Base-by-base conservation (phyloP, 805 yeast species). In the Spathaspora gorwiae region DNA sequence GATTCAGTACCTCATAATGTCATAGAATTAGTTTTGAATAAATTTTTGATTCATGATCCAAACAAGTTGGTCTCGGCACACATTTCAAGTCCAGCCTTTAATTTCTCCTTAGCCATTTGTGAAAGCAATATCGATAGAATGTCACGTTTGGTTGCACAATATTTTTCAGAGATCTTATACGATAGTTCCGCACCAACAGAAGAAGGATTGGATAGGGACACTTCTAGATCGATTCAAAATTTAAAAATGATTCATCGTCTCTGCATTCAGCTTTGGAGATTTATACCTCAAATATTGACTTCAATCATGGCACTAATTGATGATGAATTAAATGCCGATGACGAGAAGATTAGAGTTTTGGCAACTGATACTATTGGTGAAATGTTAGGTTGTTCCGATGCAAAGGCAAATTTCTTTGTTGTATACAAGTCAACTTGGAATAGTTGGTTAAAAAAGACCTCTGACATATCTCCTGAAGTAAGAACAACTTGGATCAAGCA, bases 281-380 rank as follows among this genome's bases (percentile, higher is more conserved):
- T 78, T 42, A 82, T 81, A 0, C 97, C 97, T 0, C 94, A 85
- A 39, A 65, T 87, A 15, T 68, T 87, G 9, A 73, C 78, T 3
- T 79, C 94, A 1, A 84, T 86, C 0, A 79, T 87, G 73, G 94
- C 95, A 0, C 75, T 87, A 42, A 68, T 90, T 4, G 87, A 87
- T 52, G 89, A 87, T 54, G 95, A 90, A 52, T 65, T 90, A 36
- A 80, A 80, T 47, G 88, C 95, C 0, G 87, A 84, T 36, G 78
- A 81, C 51, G 80, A 78, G 29, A 61, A 70, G 12, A 70, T 86
- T 14, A 74, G 97, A 50, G 58, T 73, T 0, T 62, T 84, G 43
- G 90, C 96, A 0, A 85, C 95, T 0, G 78, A 78, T 37, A 78
- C 94, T 0, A 75, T 90, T 2, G 92, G 95, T 0, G 63, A 73